phyloP scores from a whole-genome alignment of 148 eudicot genomes.

The Rhododendron henanense region DNA sequence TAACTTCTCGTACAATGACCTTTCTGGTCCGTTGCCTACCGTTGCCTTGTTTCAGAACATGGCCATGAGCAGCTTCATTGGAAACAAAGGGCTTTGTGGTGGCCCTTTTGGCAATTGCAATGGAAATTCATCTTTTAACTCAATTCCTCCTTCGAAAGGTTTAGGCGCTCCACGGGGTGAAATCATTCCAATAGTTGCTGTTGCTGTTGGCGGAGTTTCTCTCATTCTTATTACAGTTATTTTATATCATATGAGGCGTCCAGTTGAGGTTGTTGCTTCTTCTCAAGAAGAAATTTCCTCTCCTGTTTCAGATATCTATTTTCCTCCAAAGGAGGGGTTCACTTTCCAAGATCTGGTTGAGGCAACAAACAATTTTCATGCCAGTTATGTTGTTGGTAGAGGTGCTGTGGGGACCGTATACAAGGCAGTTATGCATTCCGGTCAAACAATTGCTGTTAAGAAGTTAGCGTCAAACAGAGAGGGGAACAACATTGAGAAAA shows the following conservation, averaged over 20 bases:
- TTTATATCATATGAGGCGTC: slow-evolving; percentile 39
- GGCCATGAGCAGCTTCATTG: slow-evolving; percentile 58
- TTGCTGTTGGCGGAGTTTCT: slow-evolving; percentile 72
- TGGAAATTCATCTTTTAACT: slow-evolving; percentile 24
- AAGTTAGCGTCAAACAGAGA: slow-evolving; percentile 85
- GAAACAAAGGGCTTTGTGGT: slow-evolving; percentile 83
- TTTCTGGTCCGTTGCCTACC: slow-evolving; percentile 77
- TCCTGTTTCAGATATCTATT: slow-evolving; percentile 74
- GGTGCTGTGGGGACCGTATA: slow-evolving; percentile 94
- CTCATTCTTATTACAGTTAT: slow-evolving; percentile 64
- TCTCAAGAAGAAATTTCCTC: slow-evolving; percentile 43
- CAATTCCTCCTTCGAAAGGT: slow-evolving; percentile 30
- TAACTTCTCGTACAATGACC: slow-evolving; percentile 77
- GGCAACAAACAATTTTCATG: slow-evolving; percentile 77
- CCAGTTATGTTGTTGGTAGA: slow-evolving; percentile 63
- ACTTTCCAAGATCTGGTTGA: slow-evolving; percentile 80
- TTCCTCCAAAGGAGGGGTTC: slow-evolving; percentile 89
- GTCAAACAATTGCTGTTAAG: slow-evolving; percentile 74
- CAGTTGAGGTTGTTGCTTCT: slow-evolving; percentile 49
- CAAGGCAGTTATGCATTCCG: slow-evolving; percentile 76
- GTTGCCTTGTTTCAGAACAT: slow-evolving; percentile 61
- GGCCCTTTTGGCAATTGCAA: slow-evolving; percentile 56
- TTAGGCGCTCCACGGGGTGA: slow-evolving; percentile 40
- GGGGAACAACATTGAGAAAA: slow-evolving; percentile 77
- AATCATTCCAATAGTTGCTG: slow-evolving; percentile 50